Evolutionary conservation across 805 yeast genomes (phyloP).

Genomic region (Candida sonorensis): DNA sequence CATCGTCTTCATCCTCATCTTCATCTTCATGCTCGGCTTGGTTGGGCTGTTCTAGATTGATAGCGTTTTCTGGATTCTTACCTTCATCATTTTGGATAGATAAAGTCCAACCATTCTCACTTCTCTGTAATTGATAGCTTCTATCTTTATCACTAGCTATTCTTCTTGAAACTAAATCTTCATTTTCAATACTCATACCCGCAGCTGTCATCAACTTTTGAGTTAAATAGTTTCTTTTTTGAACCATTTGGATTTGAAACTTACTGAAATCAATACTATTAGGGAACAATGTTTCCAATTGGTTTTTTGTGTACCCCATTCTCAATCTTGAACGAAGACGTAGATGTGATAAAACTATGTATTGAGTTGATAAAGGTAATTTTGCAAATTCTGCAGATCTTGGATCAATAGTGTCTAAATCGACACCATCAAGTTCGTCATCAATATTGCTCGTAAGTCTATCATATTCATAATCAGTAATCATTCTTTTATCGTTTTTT

Average conservation of each 20-base stretch:
- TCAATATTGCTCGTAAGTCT: slow-evolving; percentile 50
- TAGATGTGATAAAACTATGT: slow-evolving; percentile 77
- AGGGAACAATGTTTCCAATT: slow-evolving; percentile 74
- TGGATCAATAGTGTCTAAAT: slow-evolving; percentile 74
- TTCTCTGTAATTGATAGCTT: slow-evolving; percentile 67
- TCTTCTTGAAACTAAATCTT: slow-evolving; percentile 38
- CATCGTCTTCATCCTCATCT: slow-evolving; percentile 32
- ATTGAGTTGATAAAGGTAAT: slow-evolving; percentile 81
- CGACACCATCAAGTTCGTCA: slow-evolving; percentile 60
- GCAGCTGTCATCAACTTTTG: slow-evolving; percentile 78
- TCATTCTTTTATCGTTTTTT: slow-evolving; percentile 61
- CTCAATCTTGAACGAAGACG: slow-evolving; percentile 81
- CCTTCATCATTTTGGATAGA: slow-evolving; percentile 46
- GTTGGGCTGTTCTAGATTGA: slow-evolving; percentile 47
- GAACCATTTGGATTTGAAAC: slow-evolving; percentile 90
- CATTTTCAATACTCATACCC: slow-evolving; percentile 59
- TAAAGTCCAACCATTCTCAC: slow-evolving; percentile 79
- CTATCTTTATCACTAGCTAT: slow-evolving; percentile 80
- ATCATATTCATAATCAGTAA: slow-evolving; percentile 66
- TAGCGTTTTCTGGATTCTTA: slow-evolving; percentile 37
- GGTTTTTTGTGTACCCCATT: slow-evolving; percentile 93
- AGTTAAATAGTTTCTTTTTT: slow-evolving; percentile 83
- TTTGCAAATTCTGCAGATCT: slow-evolving; percentile 67
- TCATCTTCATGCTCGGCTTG: slow-evolving; percentile 16
- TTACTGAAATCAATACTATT: slow-evolving; percentile 83